These are phyloP conservation scores for Tilletia indica DNA, from an alignment of 1,284 basidiomycete species.

Conservation along the genomic window DNA sequence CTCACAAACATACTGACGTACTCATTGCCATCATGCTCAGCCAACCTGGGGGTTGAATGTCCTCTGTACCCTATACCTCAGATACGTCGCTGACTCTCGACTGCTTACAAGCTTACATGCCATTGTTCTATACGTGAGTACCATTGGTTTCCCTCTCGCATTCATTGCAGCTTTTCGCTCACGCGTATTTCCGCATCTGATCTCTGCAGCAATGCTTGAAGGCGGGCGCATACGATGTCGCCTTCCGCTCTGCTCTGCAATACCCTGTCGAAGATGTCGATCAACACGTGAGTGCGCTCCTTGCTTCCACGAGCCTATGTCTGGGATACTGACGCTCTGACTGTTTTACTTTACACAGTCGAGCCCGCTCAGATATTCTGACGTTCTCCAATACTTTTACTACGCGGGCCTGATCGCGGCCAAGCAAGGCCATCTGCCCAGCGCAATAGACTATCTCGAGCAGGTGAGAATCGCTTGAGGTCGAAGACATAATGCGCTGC, in stretches of 20 bases:
- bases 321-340: neutral
- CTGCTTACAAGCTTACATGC: neutral
- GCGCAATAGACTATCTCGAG: constrained; percentile 42
- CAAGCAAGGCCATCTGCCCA: constrained; percentile 27
- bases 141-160: neutral
- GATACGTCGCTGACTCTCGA: neutral
- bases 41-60: neutral
- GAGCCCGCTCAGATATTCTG: constrained; percentile 16
- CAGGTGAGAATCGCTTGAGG: constrained; percentile 28
- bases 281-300: neutral
- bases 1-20: neutral
- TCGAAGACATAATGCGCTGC: neutral
- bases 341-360: neutral
- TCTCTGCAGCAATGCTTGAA: constrained; percentile 13
- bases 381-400: constrained; percentile 48
- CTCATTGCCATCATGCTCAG: neutral
- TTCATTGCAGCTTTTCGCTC: neutral
- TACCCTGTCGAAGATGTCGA: constrained; percentile 20
- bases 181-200: no score
- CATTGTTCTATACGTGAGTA: constrained; percentile 1
- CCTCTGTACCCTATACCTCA: neutral
- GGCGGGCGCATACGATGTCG: constrained; percentile 20
- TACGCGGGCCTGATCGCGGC: constrained; percentile 40
- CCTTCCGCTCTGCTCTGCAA: constrained; percentile 13
- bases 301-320: neutral